Base-by-base conservation (phyloP, 176 grass and related monocot genomes). In the Sorghum bicolor region DNA sequence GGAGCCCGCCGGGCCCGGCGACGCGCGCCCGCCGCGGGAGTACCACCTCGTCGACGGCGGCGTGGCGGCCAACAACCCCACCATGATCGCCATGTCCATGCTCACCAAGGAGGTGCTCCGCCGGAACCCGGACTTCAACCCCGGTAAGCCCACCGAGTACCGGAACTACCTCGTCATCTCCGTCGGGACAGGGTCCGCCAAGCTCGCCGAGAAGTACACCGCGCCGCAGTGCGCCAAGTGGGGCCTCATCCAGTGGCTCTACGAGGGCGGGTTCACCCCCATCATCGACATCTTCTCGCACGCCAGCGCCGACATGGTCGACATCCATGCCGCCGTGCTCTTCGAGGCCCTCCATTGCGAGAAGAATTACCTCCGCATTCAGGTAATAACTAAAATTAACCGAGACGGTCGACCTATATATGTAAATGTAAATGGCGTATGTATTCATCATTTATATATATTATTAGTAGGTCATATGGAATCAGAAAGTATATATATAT, bases 1-100 rank as follows among this genome's bases (percentile, higher is more conserved):
- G n/a, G n/a, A n/a, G n/a, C n/a, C n/a, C n/a, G n/a, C n/a, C n/a
- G n/a, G n/a, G n/a, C n/a, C n/a, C 7, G 5, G 7, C 9, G 87
- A 81, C 15, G 5, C 10, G 44, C 44, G 14, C 3, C 13, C 12
- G 1, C 11, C 48, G 3, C 24, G 67, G 3, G 72, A 87, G 12
- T 96, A 74, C 50, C 71, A 96, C 73, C 88, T 96, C 8, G 67
- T 96, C 15, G 94, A 96, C 13, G 88, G 91, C 2, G 94, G 91
- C 5, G 91, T 93, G 0, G 91, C 91, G 1, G 88, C 88, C 6
- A 96, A 96, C 69, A 96, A 96, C 77, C 94, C 91, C 4, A 91
- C 84, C 14, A 80, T 91, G 68, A 8, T 65, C 0, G 88, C 91
- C 64, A 93, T 93, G 67, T 84, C 55, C 2, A 33, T 78, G 16